These are phyloP conservation scores for Aquanectria penicillioides DNA, from an alignment of 2,329 filamentous ascomycete species.

Conservation along the genomic window DNA sequence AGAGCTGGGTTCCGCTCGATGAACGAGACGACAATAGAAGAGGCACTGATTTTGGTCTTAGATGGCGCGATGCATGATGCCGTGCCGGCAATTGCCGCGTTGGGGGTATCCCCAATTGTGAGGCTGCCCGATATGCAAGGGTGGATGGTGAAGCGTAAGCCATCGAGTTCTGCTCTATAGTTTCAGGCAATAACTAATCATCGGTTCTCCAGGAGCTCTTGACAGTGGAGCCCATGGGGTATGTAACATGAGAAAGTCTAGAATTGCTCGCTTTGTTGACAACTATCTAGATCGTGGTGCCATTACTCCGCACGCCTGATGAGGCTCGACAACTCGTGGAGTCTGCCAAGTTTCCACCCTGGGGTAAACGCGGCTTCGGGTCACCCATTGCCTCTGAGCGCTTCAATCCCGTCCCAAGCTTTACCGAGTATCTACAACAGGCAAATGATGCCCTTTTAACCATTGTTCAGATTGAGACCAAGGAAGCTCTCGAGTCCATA, in stretches of 20 bases:
- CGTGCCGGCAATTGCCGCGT: conserved; percentile 60
- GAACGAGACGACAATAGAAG: neutral
- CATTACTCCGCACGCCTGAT: conserved; percentile 54
- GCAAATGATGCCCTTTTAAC: conserved; percentile 65
- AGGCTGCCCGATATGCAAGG: conserved; percentile 63
- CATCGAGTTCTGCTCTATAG: no score
- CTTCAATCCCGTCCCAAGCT: conserved; percentile 55
- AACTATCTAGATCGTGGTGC: conserved; percentile 54
- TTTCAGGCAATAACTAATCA: neutral
- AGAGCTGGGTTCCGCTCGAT: neutral
- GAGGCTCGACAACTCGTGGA: conserved; percentile 57
- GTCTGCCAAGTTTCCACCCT: conserved; percentile 61
- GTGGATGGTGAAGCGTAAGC: conserved; percentile 57
- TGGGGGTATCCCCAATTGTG: conserved; percentile 55
- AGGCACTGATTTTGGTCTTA: conserved; percentile 27
- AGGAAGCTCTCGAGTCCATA: conserved; percentile 67
- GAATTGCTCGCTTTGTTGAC: conserved; percentile 22
- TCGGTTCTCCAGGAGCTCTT: conserved; percentile 51
- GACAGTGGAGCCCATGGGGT: conserved; percentile 61
- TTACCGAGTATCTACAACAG: conserved; percentile 59
- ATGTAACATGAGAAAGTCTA: conserved; percentile 40
- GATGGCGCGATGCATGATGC: conserved; percentile 64
- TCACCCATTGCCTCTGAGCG: conserved; percentile 57
- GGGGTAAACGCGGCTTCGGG: conserved; percentile 59
- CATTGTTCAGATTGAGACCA: conserved; percentile 75